Evolutionary conservation across 345 rosid genomes (phyloP), one percentile per base, ranked within the genome.

Genomic region (Luvunga scandens): DNA sequence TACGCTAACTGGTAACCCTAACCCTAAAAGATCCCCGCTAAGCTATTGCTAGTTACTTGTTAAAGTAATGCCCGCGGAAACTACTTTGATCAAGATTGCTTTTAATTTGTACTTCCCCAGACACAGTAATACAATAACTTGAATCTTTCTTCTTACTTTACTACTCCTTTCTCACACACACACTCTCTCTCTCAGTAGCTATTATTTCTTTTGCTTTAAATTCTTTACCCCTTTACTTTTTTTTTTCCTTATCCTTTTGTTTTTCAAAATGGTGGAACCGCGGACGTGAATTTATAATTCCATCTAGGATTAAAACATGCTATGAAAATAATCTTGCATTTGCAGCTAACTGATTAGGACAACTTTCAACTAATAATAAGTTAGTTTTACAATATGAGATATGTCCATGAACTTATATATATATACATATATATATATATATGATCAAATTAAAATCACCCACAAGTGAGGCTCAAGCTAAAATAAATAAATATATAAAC

Each of bases 21-120:
- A 7, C 13, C 79, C 34, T 45, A 38, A 31, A 38, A 65, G 71
- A 62, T 24, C 42, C 70, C 64, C 31, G 25, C 31, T 8, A n/a
- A 12, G 50, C 4, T 45, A 45, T 45, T 45, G 50, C 50, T 45
- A 45, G 13, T 13, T 13, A 75, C 55, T 70, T 9, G 25, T 27
- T 73, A 57, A 55, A 57, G 34, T 18, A 81, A 45, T 8, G 63
- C 62, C 80, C 60, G 60, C 71, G 66, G 50, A 77, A 45, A 62
- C 73, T 73, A 53, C 7, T 19, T 19, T 16, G 57, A 53, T 53
- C 22, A 13, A 67, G 33, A 66, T 76, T 25, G 81, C 73, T 61
- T 30, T 13, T 42, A 42, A 42, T 8, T 27, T 27, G 18, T 27
- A 27, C 6, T 25, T 7, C 18, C 66, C 66, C 66, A 61, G 33